Base-by-base conservation (phyloP, 208 protist genomes). In the Acanthamoeba lenticulata region DNA sequence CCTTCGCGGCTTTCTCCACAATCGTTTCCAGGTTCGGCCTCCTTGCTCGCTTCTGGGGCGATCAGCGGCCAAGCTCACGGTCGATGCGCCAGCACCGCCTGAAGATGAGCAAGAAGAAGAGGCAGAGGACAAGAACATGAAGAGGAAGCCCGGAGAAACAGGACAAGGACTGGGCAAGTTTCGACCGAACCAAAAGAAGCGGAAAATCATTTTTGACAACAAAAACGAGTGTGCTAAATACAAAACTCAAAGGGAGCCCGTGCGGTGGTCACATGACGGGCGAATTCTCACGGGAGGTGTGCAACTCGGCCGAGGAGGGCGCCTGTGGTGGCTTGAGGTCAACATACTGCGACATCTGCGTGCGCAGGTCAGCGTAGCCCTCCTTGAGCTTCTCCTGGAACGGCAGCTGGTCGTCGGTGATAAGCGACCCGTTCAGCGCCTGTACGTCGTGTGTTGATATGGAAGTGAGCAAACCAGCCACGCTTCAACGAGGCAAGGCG, bases 301-400 rank as follows among this genome's bases (percentile, higher is more conserved):
- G 15, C 52, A 60, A n/a, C 17, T 60, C 52, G 11, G 19, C 19
- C 2, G 52, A 60, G 11, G 52, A 60, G n/a, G n/a, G n/a, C n/a
- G n/a, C n/a, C 52, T 60, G 52, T 2, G 52, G 11, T 2, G 52
- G 52, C 52, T 60, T 60, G 65, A 74, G 65, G 65, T 74, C 65
- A 11, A 74, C 65, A 29, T 74, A 74, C 29, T 74, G 65, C 29
- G 65, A 74, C 65, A 74, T 74, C 17, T 74, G 65, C 65, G 36
- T 42, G 65, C 65, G 65, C 65, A 74, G 15, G 77, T 86, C 77
- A 21, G 32, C 85, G 55, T 91, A 91, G 47, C 85, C 85, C 34
- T 91, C 85, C 57, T 91, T 42, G 52, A 91, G 85, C 55, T 72
- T 62, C 85, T 91, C 55, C 55, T 91, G 85, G 85, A 91, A 91